Base-by-base conservation (phyloP, 441 rosid genomes). In the Aleurites moluccanus region DNA sequence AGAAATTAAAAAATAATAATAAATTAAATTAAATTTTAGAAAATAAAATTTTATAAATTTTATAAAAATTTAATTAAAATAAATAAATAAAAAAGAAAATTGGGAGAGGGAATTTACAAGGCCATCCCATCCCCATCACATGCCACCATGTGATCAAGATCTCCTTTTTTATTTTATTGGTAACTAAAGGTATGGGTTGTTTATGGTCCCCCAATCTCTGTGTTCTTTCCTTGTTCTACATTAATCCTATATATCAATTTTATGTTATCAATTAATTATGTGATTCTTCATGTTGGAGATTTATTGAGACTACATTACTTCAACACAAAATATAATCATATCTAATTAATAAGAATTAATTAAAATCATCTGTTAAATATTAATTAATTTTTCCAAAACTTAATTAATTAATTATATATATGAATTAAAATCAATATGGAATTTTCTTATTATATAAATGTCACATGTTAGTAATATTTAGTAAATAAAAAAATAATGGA, bases 111-210 rank as follows among this genome's bases (percentile, higher is more conserved):
- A 76, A 67, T 76, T 72, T 61, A 64, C 50, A 65, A 77, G 65
- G 77, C 18, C 65, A 75, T 57, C 79, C 82, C 84, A 80, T 77
- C 69, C 84, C 76, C 80, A 57, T 85, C 88, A 84, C 89, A 88
- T 89, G 93, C 62, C 57, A 62, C 79, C 91, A 85, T 85, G 91
- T 88, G 90, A 82, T 74, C 53, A 71, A 25, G 78, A 77, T 80
- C 64, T 73, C 27, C 62, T 64, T 57, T 73, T 69, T 79, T 75
- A 40, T 75, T 71, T 73, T 63, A 81, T 75, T 77, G 68, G 84
- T 78, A 77, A 77, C 27, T 77, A 78, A 73, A 73, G 86, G 89
- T 77, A 83, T 89, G 93, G 93, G 85, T 73, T 71, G 84, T 78
- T 83, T 76, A 84, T 86, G 91, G 88, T 83, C 88, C 88, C 88